A percentile compares a stretch with the other conserved stretches of the same genome.
Conservation (phyloP, 164 flowering plant species). For the Umbellularia californica region DNA sequence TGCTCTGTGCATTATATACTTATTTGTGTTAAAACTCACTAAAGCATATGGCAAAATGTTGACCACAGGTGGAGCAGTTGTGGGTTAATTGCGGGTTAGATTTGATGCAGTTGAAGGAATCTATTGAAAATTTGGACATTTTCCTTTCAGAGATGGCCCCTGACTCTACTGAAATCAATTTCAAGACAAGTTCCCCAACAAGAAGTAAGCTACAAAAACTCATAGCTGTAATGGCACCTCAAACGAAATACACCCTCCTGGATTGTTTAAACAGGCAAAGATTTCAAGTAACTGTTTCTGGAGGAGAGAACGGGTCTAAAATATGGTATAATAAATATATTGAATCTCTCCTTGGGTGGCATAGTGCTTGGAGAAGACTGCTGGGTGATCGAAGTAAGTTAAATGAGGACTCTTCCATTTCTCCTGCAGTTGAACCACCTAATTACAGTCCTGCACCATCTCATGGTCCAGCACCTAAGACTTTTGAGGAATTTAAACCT, state of each 20-base stretch:
- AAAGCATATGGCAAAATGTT: slow-evolving; percentile 1
- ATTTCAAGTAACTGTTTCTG: slow-evolving; percentile 24
- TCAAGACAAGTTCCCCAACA: slow-evolving; percentile 9
- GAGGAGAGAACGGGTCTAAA: slow-evolving; percentile 35
- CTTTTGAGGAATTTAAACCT: slow-evolving; percentile 15
- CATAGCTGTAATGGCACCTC: slow-evolving; percentile 36
- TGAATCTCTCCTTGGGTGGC: slow-evolving; percentile 25
- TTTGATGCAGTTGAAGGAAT: slow-evolving; percentile 31
- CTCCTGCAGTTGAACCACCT: slow-evolving; percentile 12
- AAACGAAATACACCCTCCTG: slow-evolving; percentile 37
- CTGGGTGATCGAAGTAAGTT: slow-evolving; percentile 22
- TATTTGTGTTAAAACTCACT: background rate
- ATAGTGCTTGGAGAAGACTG: slow-evolving; percentile 28
- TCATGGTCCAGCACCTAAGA: slow-evolving; percentile 22
- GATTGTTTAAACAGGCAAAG: slow-evolving; percentile 45
- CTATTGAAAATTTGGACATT: slow-evolving; percentile 25
- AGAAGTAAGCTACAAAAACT: slow-evolving; percentile 31
- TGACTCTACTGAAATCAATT: slow-evolving; percentile 13
- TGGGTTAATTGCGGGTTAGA: slow-evolving; percentile 48
- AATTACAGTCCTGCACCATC: slow-evolving; percentile 14
- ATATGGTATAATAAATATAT: slow-evolving; percentile 34
- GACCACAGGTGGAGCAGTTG: slow-evolving; percentile 46
- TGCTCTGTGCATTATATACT: background rate
- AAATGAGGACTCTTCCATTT: background rate
- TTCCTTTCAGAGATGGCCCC: slow-evolving; percentile 17